phyloP scores from a whole-genome alignment of 75 land plant genomes.

The Sequoiadendron giganteum region DNA sequence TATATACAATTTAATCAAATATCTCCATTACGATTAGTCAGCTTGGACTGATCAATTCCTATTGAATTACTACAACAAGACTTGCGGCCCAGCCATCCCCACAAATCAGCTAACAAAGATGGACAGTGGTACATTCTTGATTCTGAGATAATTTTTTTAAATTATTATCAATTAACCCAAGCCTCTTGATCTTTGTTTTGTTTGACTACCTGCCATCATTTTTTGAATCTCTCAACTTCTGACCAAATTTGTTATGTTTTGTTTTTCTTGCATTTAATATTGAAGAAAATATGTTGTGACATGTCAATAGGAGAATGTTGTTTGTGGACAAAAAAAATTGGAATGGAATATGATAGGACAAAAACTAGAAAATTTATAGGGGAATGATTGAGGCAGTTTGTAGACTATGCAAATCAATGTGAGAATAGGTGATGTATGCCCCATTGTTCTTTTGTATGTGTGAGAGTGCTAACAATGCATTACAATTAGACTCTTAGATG shows the following conservation, averaged over 20 bases:
- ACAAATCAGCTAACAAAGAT: neutral
- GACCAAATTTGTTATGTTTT: neutral
- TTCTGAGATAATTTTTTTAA: neutral
- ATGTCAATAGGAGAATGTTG: neutral
- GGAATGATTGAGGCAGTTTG: neutral
- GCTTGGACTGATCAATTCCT: neutral
- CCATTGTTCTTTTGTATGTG: neutral
- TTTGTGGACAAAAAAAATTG: neutral
- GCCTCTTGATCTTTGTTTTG: neutral
- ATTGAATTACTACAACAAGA: neutral
- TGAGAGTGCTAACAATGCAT: neutral
- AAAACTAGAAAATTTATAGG: neutral
- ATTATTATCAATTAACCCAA: neutral
- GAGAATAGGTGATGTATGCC: neutral
- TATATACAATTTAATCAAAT: constrained; percentile 10
- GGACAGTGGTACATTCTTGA: neutral
- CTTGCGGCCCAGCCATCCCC: neutral
- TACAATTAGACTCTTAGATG: neutral
- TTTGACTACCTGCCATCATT: neutral
- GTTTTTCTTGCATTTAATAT: neutral
- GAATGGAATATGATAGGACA: neutral
- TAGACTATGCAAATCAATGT: neutral
- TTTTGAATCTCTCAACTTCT: neutral
- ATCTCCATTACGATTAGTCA: neutral
- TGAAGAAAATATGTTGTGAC: neutral